Base-by-base conservation (phyloP, 2,329 filamentous ascomycete genomes). In the Fusarium temperatum region DNA sequence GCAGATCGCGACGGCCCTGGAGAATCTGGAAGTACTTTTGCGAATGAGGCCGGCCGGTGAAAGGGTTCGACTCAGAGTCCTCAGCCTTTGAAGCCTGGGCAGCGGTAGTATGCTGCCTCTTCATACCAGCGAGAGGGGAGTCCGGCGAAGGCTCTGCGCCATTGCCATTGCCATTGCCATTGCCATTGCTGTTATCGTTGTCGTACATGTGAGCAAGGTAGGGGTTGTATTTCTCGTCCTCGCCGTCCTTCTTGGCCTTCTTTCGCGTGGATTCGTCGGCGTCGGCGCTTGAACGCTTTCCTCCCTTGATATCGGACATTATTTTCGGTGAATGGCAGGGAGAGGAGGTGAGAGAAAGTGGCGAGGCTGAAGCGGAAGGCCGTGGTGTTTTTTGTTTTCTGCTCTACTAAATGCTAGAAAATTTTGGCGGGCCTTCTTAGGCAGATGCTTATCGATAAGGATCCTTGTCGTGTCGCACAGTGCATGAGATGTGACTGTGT, bases 121-220 rank as follows among this genome's bases (percentile, higher is more conserved):
- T 90, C 83, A 98, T 91, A 67, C 88, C 86, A 47, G 88, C 86
- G 64, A 97, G 86, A 54, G 88, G 85, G 35, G 88, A 87, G 59
- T 83, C 81, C 63, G 74, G 80, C 48, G 79, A 77, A 45, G 78
- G 74, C 67, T 80, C 80, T 67, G 80, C 78, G 66, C 77, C 82
- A 77, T 82, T 84, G 63, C 77, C 82, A 75, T 30, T 10, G 28
- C 77, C 82, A 75, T 30, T 10, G 28, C 77, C 82, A 77, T 82
- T 84, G 32, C 15, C 32, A 35, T 82, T 85, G 81, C 80, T 81
- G 50, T 79, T 78, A 70, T 88, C 84, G 63, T 77, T 75, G 72
- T 92, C 88, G 83, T 96, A 91, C 90, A 93, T 93, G 84, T 99
- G 96, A 64, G 95, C 94, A 72, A 99, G 90, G 85, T 99, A 98